Conservation (phyloP, 2,329 filamentous ascomycete species). For the Cercospora zeae-maydis region DNA sequence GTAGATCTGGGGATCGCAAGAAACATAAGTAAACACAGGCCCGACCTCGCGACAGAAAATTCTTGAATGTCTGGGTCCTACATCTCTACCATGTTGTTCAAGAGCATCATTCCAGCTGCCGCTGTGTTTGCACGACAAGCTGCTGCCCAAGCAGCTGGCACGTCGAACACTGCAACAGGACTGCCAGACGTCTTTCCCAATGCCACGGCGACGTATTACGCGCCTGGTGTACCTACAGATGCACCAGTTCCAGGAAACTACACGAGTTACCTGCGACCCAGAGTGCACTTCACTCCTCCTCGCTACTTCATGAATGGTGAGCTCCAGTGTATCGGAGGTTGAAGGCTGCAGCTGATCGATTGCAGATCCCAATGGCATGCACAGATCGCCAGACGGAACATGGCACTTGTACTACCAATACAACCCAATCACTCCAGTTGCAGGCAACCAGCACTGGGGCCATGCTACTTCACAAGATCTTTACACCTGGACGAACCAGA, state of each 20-base stretch:
- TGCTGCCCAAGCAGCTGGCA: slow-evolving; percentile 16
- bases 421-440: slow-evolving; percentile 49
- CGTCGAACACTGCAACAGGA: slow-evolving; percentile 5
- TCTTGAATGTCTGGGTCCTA: not conserved
- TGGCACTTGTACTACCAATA: slow-evolving; percentile 67
- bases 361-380: slow-evolving; percentile 61
- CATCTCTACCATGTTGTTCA: slow-evolving; percentile 8
- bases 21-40: slow-evolving; percentile 4
- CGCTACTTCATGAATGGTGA: slow-evolving; percentile 51
- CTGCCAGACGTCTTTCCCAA: slow-evolving; percentile 8
- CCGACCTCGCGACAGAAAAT: not conserved
- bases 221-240: slow-evolving; percentile 34
- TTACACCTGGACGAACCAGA: slow-evolving; percentile 63
- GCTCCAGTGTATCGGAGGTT: not conserved
- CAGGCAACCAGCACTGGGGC: slow-evolving; percentile 55
- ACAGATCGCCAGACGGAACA: slow-evolving; percentile 53
- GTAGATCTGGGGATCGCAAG: slow-evolving; percentile 10
- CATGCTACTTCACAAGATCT: slow-evolving; percentile 61
- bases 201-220: slow-evolving; percentile 27
- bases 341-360: slow-evolving; percentile 39
- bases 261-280: slow-evolving; percentile 45
- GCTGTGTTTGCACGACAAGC: slow-evolving; percentile 17
- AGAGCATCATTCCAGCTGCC: slow-evolving; percentile 41
- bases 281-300: slow-evolving; percentile 56
- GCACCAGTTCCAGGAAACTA: slow-evolving; percentile 42